Percentiles rank a stretch among this genome's conserved stretches.
phyloP scores from a whole-genome alignment of 352 stramenopile genomes.

The Phytopythium montanum region DNA sequence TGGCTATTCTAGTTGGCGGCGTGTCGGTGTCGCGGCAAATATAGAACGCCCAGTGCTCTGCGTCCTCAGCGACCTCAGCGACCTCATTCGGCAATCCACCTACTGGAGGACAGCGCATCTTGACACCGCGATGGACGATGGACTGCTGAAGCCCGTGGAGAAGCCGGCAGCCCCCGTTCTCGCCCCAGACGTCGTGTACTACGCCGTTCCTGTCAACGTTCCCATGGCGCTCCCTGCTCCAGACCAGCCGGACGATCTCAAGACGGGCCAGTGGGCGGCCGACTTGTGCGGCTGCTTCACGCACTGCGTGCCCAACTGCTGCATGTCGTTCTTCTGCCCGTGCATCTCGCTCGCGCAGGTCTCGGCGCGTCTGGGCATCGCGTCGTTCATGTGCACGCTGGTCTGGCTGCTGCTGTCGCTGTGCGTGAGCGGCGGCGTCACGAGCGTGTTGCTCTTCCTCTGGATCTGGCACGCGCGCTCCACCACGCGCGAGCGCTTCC shows the following conservation, averaged over 20 bases:
- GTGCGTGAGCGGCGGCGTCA: conserved; percentile 12
- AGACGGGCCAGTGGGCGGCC: conserved; percentile 28
- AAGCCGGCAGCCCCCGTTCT: background rate
- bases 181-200: background rate
- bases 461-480: conserved; percentile 38
- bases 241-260: no score
- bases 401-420: conserved; percentile 22
- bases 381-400: conserved; percentile 23
- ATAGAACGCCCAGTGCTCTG: no score
- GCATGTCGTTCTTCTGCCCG: conserved; percentile 38
- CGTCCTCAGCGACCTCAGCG: no score
- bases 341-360: conserved; percentile 53
- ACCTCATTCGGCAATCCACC: no score
- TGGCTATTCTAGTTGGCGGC: no score
- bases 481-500: conserved; percentile 35
- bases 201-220: conserved; percentile 23
- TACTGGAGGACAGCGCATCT: no score
- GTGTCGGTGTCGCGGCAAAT: no score
- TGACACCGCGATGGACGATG: background rate
- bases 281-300: conserved; percentile 39
- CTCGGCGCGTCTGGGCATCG: conserved; percentile 29
- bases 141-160: background rate
- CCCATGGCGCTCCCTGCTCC: no score
- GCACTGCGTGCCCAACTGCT: conserved; percentile 44
- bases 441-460: conserved; percentile 20